A percentile compares a stretch with the other conserved stretches of the same genome.
Conservation (phyloP, 2,329 filamentous ascomycete species). For the Beauveria rudraprayagi region DNA sequence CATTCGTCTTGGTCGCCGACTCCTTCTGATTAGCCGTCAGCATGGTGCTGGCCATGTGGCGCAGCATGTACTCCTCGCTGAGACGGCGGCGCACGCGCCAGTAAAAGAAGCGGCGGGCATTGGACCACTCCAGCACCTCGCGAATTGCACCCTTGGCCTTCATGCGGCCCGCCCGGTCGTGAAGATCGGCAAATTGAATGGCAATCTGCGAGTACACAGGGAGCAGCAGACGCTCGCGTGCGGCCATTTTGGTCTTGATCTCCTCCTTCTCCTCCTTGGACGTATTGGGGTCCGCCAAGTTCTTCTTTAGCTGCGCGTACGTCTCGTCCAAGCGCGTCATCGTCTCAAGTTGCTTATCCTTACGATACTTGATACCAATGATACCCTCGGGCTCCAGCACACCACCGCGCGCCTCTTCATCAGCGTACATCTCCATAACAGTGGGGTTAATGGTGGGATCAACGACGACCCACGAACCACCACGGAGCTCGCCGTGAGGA, state of each 20-base stretch:
- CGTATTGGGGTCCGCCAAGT: conserved; percentile 55
- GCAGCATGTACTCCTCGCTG: conserved; percentile 95
- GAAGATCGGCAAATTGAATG: conserved; percentile 93
- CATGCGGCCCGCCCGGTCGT: conserved; percentile 96
- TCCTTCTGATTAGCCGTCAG: conserved; percentile 21
- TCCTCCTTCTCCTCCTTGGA: conserved; percentile 65
- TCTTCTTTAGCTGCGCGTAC: conserved; percentile 78
- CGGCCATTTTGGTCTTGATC: conserved; percentile 76
- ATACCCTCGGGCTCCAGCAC: conserved; percentile 97
- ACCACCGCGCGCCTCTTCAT: conserved; percentile 89
- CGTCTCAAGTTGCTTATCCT: conserved; percentile 92
- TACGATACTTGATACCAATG: conserved; percentile 96
- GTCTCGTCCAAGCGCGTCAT: conserved; percentile 87
- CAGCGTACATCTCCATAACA: conserved; percentile 99
- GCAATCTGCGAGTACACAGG: conserved; percentile 93
- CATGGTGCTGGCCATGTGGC: conserved; percentile 60
- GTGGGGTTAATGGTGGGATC: conserved; percentile 96
- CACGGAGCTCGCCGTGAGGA: conserved; percentile 90
- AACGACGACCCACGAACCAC: conserved; percentile 98
- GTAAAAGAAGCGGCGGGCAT: conserved; percentile 97
- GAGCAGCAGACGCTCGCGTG: conserved; percentile 79
- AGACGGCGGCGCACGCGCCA: conserved; percentile 95
- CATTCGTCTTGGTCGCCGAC: conserved; percentile 35
- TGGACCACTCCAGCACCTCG: conserved; percentile 72
- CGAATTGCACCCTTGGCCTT: conserved; percentile 94